Evolutionary conservation across 768 basidiomycete species (phyloP).

Genomic region (Phylloporus sp.): DNA sequence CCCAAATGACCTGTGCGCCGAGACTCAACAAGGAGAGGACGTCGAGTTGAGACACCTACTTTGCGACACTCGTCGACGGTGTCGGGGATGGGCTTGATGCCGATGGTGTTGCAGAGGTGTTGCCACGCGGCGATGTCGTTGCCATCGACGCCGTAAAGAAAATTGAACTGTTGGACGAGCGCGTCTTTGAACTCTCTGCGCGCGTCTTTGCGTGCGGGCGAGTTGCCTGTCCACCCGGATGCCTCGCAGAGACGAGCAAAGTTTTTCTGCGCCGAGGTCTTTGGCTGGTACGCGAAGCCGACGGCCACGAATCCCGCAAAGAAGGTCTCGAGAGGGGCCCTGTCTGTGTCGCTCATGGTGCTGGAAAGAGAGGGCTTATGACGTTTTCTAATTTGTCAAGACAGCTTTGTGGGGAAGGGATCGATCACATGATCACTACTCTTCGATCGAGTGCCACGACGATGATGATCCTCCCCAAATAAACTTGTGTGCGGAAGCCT

Average conservation of each 20-base stretch:
- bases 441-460: too few species aligned
- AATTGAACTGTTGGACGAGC: constrained; percentile 25
- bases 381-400: too few species aligned
- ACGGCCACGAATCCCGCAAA: constrained; percentile 9
- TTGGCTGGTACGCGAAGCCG: constrained; percentile 12
- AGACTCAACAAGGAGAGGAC: not conserved
- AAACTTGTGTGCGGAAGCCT: too few species aligned
- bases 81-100: constrained; percentile 13
- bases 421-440: too few species aligned
- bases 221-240: constrained; percentile 2
- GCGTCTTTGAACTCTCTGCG: constrained; percentile 15
- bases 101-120: constrained; percentile 16
- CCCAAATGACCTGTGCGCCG: constrained; percentile 15
- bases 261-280: constrained; percentile 8
- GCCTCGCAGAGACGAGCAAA: constrained; percentile 13
- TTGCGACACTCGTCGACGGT: constrained; percentile 13
- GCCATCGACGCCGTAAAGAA: constrained; percentile 15
- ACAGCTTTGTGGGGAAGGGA: too few species aligned
- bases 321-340: constrained; percentile 11
- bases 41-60: constrained; percentile 1
- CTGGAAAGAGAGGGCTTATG: too few species aligned
- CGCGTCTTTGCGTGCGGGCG: not conserved
- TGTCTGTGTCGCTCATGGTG: not conserved
- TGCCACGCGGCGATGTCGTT: constrained; percentile 18
- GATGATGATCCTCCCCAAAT: too few species aligned